Evolutionary conservation across 2,329 filamentous ascomycete genomes (phyloP).

Genomic region (Aureobasidium leucospermi): DNA sequence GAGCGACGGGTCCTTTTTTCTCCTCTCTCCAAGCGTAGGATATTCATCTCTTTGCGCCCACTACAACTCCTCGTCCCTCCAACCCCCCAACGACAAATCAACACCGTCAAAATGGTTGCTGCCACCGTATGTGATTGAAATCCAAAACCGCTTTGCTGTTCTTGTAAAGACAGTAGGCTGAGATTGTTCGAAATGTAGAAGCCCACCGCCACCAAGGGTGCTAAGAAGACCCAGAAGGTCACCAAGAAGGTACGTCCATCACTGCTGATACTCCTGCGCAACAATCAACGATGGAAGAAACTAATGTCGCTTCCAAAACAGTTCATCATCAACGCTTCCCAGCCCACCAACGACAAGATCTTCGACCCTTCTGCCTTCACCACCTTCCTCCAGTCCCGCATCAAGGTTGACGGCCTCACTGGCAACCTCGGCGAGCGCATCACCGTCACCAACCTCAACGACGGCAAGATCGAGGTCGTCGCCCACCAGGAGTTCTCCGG

Average conservation of each 20-base stretch:
- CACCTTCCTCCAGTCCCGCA: constrained; percentile 99
- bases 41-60: constrained; percentile 77
- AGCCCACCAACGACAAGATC: constrained; percentile 99
- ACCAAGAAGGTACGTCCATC: constrained; percentile 66
- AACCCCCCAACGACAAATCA: constrained; percentile 20
- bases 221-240: constrained; percentile 57
- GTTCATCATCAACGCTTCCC: constrained; percentile 99
- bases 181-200: constrained; percentile 51
- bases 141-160: constrained; percentile 83
- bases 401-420: constrained; percentile 98
- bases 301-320: constrained; percentile 30
- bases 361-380: constrained; percentile 98
- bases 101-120: constrained; percentile 62
- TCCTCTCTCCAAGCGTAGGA: constrained; percentile 60
- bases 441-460: constrained; percentile 80
- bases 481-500: constrained; percentile 97
- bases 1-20: not conserved
- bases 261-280: not conserved
- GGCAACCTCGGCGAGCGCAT: constrained; percentile 95
- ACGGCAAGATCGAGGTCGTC: constrained; percentile 97
- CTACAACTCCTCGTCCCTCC: constrained; percentile 25
- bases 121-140: constrained; percentile 63
- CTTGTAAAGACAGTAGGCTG: constrained; percentile 82
- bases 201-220: constrained; percentile 34
- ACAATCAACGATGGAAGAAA: not conserved